A percentile compares a stretch with the other conserved stretches of the same genome.
Conservation (phyloP, 345 rosid species). For the Aquilaria sinensis region DNA sequence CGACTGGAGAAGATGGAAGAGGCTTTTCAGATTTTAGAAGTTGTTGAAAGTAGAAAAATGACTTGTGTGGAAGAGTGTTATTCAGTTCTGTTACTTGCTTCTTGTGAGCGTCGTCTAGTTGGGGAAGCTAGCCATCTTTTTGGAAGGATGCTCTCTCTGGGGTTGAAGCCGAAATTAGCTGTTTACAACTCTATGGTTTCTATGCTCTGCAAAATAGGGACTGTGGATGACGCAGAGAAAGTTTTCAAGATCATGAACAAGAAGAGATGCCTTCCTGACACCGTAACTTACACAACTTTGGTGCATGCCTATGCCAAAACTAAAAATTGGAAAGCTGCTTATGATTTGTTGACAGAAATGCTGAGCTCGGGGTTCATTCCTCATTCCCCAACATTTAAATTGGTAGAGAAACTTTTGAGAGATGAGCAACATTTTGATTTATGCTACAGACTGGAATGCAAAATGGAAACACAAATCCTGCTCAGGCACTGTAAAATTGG, state of each 20-base stretch:
- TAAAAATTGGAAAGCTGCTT: constrained; percentile 22
- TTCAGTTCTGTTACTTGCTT: constrained; percentile 17
- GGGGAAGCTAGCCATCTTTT: constrained; percentile 20
- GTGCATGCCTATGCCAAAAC: constrained; percentile 23
- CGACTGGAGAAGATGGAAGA: constrained; percentile 18
- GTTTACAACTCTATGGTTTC: constrained; percentile 25
- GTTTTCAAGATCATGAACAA: constrained; percentile 25
- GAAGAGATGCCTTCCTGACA: constrained; percentile 25
- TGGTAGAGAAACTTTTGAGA: constrained; percentile 21
- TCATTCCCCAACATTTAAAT: constrained; percentile 19
- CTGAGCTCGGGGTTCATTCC: constrained; percentile 22
- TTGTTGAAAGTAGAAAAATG: constrained; percentile 19
- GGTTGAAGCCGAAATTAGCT: constrained; percentile 18
- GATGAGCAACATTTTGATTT: constrained; percentile 23
- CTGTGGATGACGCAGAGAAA: constrained; percentile 21
- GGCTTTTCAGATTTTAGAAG: constrained; percentile 17
- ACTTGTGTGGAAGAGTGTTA: constrained; percentile 24
- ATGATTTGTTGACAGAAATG: constrained; percentile 22
- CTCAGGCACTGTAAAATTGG: constrained; percentile 26
- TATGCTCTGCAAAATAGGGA: constrained; percentile 22
- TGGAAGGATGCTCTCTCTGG: constrained; percentile 23
- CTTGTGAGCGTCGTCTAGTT: constrained; percentile 19
- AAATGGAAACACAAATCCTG: constrained; percentile 26
- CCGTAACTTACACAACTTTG: constrained; percentile 21
- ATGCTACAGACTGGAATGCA: constrained; percentile 22